A percentile compares a stretch with the other conserved stretches of the same genome.
Evolutionary conservation across 78 protist species (phyloP).

Genomic region (Dictyostelium brefeldianum): DNA sequence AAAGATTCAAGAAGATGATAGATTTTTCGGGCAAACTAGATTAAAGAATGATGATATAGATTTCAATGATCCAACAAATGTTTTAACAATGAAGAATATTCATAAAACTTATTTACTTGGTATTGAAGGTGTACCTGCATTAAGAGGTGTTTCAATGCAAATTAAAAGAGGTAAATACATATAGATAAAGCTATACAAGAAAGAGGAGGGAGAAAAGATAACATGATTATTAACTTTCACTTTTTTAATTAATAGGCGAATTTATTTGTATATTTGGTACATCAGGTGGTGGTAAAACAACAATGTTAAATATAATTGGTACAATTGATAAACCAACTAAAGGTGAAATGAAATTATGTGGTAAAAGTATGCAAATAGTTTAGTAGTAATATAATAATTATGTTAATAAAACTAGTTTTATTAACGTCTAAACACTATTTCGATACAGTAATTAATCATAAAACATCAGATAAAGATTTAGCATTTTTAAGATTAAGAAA

Average conservation of each 20-base stretch:
- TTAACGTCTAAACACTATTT: too few species aligned
- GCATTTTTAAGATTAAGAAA: slow-evolving; percentile 88
- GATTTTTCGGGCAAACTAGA: slow-evolving; percentile 70
- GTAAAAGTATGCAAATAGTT: slow-evolving; percentile 59
- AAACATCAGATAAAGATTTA: slow-evolving; percentile 89
- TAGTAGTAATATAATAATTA: slow-evolving; percentile 41
- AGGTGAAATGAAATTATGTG: slow-evolving; percentile 91
- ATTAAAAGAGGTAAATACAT: slow-evolving; percentile 88
- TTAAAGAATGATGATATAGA: slow-evolving; percentile 60
- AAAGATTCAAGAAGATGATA: slow-evolving; percentile 43
- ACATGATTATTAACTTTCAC: too few species aligned
- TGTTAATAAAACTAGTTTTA: too few species aligned
- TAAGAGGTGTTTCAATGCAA: slow-evolving; percentile 92
- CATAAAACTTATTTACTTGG: slow-evolving; percentile 98
- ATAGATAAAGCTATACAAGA: too few species aligned
- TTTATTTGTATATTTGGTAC: slow-evolving; percentile 96
- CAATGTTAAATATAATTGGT: slow-evolving; percentile 96
- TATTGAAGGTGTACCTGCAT: slow-evolving; percentile 97
- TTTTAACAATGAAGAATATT: slow-evolving; percentile 90
- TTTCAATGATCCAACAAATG: slow-evolving; percentile 63
- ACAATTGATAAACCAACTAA: slow-evolving; percentile 97
- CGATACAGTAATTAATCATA: slow-evolving; percentile 49
- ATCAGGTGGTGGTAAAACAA: slow-evolving; percentile 96
- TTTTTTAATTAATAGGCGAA: slow-evolving; percentile 40
- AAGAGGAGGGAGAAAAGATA: too few species aligned